Evolutionary conservation across 208 protist genomes (phyloP), one percentile per base, ranked within the genome.

Genomic region (Trypanosoma avium): DNA sequence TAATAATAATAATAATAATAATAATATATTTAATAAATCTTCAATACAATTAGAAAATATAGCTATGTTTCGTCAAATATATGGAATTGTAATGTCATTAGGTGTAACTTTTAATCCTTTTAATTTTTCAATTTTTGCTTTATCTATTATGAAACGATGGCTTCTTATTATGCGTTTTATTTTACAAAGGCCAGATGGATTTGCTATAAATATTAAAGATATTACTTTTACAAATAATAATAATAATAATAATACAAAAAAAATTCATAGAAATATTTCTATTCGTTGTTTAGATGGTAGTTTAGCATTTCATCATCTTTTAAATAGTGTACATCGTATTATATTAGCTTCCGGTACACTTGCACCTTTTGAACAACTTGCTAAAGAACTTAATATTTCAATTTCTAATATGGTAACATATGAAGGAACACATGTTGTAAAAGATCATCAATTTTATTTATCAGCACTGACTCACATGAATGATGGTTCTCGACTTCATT

Each of bases 331-430:
- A 22, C 70, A 87, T 42, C 84, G 81, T 22, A 61, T 98, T 17
- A 83, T 99, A 27, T 81, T 99, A 19, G 97, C 96, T 13, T 97
- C 87, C 17, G 97, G 97, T n/a, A 99, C 97, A 15, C 74, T 99
- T 10, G 82, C 92, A 0, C 97, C 97, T 1, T 83, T 98, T 40
- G 50, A 78, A 29, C 84, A 86, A 22, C 89, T 98, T 56, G 67
- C 78, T 8, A 49, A 42, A 15, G 94, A 97, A 57, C 62, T 98
- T 1, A 82, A 75, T 5, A 30, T 93, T 24, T 32, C 54, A 12
- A 86, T 82, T 27, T 69, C 71, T 3, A 17, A 45, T 86, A 93
- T 71, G 62, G 40, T 32, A 72, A 97, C 70, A 0, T 75, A 77
- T 59, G 68, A 85, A 53, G 82, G 85, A n/a, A 48, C 48, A 36